A percentile compares a stretch with the other conserved stretches of the same genome.
Conservation (phyloP, 495 filamentous ascomycete genomes). For the Daldinia grandis region DNA sequence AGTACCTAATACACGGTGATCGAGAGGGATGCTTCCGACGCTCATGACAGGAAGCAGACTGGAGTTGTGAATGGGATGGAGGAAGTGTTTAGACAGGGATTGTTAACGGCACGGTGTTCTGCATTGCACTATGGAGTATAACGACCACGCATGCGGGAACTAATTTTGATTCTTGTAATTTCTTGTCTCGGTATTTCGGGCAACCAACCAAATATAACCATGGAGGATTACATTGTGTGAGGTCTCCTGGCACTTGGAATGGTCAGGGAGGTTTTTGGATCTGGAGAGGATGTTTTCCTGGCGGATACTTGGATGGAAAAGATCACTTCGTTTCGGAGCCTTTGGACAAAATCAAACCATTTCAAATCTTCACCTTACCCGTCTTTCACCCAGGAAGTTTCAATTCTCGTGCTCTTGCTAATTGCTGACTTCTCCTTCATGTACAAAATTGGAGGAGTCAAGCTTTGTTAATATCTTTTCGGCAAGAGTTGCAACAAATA, state of each 20-base stretch:
- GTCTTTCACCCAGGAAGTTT: constrained; percentile 43
- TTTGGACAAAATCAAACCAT: constrained; percentile 46
- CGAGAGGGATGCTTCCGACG: constrained; percentile 40
- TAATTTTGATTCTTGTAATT: constrained; percentile 54
- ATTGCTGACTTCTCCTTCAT: constrained; percentile 36
- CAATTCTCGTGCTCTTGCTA: constrained; percentile 40
- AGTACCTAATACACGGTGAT: constrained; percentile 49
- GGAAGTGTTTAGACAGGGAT: constrained; percentile 43
- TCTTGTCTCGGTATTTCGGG: constrained; percentile 46
- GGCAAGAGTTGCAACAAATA: constrained; percentile 29
- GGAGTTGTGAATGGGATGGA: constrained; percentile 41
- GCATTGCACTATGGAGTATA: constrained; percentile 53
- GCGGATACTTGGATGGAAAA: constrained; percentile 20
- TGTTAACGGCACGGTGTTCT: constrained; percentile 40
- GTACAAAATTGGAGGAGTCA: constrained; percentile 41
- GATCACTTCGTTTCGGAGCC: constrained; percentile 18
- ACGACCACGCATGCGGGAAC: constrained; percentile 48
- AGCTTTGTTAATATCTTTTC: constrained; percentile 32
- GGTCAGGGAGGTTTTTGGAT: constrained; percentile 34
- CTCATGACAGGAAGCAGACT: constrained; percentile 52
- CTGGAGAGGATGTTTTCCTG: constrained; percentile 20
- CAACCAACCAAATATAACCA: constrained; percentile 31
- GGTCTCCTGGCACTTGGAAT: constrained; percentile 49
- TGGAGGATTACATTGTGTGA: constrained; percentile 49
- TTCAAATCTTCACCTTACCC: constrained; percentile 43